A percentile compares a stretch with the other conserved stretches of the same genome.
phyloP scores from a whole-genome alignment of 2,329 filamentous ascomycete genomes.

The Stagonosporopsis tanaceti region DNA sequence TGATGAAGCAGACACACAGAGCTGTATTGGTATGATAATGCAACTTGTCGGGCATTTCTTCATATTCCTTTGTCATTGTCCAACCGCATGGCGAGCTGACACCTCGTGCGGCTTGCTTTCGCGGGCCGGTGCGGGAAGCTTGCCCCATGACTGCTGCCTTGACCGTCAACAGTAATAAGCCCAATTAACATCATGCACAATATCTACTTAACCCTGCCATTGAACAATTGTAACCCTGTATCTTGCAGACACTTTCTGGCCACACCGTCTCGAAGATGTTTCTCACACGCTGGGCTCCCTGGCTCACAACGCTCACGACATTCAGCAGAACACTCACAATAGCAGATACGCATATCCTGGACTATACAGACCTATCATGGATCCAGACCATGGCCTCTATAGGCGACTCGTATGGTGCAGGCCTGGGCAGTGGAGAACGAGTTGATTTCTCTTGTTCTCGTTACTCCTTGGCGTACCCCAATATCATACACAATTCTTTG shows the following conservation, averaged over 20 bases:
- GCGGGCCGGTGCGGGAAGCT: constrained; percentile 17
- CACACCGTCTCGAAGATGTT: neutral
- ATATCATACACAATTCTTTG: constrained; percentile 31
- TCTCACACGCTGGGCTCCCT: neutral
- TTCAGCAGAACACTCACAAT: neutral
- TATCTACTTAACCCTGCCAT: neutral
- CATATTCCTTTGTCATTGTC: neutral
- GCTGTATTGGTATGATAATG: no score
- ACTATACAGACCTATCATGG: constrained; percentile 26
- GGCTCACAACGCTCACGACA: constrained; percentile 4
- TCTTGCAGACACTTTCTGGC: neutral
- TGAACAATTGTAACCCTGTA: neutral
- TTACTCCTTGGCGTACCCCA: constrained; percentile 39
- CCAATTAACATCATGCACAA: neutral
- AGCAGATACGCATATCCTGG: neutral
- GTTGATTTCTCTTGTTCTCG: constrained; percentile 41
- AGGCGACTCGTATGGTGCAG: constrained; percentile 44
- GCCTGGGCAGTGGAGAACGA: constrained; percentile 37
- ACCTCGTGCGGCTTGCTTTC: constrained; percentile 28
- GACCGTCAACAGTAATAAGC: neutral
- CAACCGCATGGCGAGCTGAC: constrained; percentile 10
- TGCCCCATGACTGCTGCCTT: constrained; percentile 22
- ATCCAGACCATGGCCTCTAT: constrained; percentile 39
- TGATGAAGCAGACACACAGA: neutral
- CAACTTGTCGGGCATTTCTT: neutral